These are phyloP conservation scores for Botrytis hyacinthi DNA, from an alignment of 2,329 filamentous ascomycete species.

Conservation along the genomic window DNA sequence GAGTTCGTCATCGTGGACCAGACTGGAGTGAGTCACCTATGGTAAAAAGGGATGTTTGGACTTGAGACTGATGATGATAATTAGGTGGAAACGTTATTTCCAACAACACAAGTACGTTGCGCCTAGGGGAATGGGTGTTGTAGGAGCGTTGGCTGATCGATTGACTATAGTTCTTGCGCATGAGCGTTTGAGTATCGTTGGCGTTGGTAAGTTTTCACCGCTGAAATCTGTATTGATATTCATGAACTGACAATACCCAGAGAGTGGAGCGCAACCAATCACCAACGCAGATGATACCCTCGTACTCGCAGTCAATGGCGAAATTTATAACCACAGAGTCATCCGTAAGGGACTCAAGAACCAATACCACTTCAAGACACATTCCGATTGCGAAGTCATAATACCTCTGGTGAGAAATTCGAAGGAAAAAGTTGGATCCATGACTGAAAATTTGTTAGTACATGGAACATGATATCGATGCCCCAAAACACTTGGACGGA, in stretches of 20 bases:
- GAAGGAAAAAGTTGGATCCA: constrained; percentile 8
- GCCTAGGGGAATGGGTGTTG: not conserved
- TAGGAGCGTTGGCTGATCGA: constrained; percentile 26
- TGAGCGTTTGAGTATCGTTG: constrained; percentile 96
- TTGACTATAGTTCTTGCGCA: constrained; percentile 76
- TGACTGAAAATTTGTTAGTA: constrained; percentile 57
- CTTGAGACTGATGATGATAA: constrained; percentile 16
- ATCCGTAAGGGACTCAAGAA: constrained; percentile 82
- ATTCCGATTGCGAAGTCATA: constrained; percentile 98
- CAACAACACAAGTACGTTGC: constrained; percentile 80
- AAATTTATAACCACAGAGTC: constrained; percentile 99
- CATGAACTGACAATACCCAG: constrained; percentile 17
- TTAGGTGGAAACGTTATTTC: constrained; percentile 71
- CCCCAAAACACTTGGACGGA: constrained; percentile 90
- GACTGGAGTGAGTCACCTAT: constrained; percentile 70
- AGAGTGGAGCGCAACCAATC: constrained; percentile 92
- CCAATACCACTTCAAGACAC: constrained; percentile 95
- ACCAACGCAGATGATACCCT: constrained; percentile 87
- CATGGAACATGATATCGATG: constrained; percentile 85
- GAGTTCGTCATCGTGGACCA: constrained; percentile 76
- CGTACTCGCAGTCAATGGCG: constrained; percentile 94
- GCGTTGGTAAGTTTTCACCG: constrained; percentile 51
- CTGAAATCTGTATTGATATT: not conserved
- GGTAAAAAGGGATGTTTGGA: not conserved
- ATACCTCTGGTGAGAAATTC: constrained; percentile 75